Conservation (phyloP, 805 yeast species). For the Suhomyces vadensis region DNA sequence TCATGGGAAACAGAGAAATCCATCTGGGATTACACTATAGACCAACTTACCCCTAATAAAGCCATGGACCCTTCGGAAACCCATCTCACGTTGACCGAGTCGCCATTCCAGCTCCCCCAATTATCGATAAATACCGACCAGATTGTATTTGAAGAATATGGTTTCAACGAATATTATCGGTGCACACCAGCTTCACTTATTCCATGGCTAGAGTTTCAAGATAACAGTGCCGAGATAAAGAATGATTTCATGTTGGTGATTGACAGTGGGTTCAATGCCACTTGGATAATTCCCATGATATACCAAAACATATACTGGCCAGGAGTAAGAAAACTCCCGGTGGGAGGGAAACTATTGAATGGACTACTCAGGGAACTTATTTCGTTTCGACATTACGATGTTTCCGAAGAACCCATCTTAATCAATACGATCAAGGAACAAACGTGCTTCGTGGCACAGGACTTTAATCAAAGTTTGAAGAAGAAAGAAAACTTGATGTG, state of each 20-base stretch:
- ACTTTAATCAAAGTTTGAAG: conserved; percentile 52
- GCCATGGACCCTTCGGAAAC: conserved; percentile 47
- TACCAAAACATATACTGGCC: conserved; percentile 75
- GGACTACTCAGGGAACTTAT: conserved; percentile 82
- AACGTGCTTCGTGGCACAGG: conserved; percentile 65
- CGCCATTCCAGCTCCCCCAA: conserved; percentile 79
- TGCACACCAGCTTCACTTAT: conserved; percentile 60
- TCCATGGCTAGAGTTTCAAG: conserved; percentile 51
- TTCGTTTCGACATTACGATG: conserved; percentile 89
- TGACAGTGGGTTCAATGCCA: conserved; percentile 85
- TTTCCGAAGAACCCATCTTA: conserved; percentile 84
- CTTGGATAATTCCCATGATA: conserved; percentile 83
- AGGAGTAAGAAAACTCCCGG: conserved; percentile 74
- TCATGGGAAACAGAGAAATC: conserved; percentile 91
- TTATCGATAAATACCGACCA: conserved; percentile 85
- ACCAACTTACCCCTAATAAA: conserved; percentile 38
- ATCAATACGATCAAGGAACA: conserved; percentile 84
- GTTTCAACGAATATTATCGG: conserved; percentile 68
- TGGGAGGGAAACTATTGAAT: conserved; percentile 84
- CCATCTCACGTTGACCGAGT: conserved; percentile 72
- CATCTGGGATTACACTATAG: conserved; percentile 83
- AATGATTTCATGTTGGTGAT: conserved; percentile 75
- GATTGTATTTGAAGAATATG: conserved; percentile 91
- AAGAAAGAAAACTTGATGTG: conserved; percentile 40
- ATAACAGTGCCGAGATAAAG: conserved; percentile 9